Conservation (phyloP, 2,329 filamentous ascomycete genomes). For the Sclerotinia subarctica region DNA sequence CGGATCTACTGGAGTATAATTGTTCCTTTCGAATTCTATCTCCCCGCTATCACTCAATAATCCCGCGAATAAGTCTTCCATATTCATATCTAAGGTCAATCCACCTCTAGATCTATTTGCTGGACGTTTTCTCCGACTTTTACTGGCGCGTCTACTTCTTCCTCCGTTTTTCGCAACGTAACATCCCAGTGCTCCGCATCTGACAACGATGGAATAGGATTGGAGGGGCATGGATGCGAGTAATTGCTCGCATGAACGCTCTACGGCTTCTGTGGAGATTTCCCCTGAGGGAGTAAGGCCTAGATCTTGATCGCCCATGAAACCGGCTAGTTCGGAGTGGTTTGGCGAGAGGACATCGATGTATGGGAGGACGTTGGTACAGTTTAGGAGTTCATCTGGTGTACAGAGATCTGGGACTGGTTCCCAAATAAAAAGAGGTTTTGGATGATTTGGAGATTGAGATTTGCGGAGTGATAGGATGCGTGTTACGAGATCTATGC, state of each 20-base stretch:
- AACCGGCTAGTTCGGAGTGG: conserved; percentile 79
- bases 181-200: conserved; percentile 70
- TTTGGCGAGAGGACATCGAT: conserved; percentile 74
- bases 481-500: conserved; percentile 70
- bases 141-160: conserved; percentile 25
- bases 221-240: conserved; percentile 62
- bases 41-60: conserved; percentile 54
- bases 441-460: conserved; percentile 40
- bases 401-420: conserved; percentile 87
- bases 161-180: conserved; percentile 50
- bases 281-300: conserved; percentile 42
- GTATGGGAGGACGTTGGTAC: conserved; percentile 59
- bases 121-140: conserved; percentile 29
- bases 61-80: conserved; percentile 59
- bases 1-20: conserved; percentile 51
- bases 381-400: conserved; percentile 63
- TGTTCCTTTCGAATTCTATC: conserved; percentile 41
- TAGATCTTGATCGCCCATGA: conserved; percentile 61
- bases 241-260: conserved; percentile 60
- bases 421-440: conserved; percentile 87
- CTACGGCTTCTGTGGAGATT: conserved; percentile 51
- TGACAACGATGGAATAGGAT: conserved; percentile 64
- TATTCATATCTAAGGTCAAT: conserved; percentile 58
- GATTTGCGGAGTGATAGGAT: conserved; percentile 59
- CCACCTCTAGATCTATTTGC: conserved; percentile 46